Percentiles rank a stretch among this genome's conserved stretches.
Conservation (phyloP, 108 stramenopile species). For the Skeletonema potamos region DNA sequence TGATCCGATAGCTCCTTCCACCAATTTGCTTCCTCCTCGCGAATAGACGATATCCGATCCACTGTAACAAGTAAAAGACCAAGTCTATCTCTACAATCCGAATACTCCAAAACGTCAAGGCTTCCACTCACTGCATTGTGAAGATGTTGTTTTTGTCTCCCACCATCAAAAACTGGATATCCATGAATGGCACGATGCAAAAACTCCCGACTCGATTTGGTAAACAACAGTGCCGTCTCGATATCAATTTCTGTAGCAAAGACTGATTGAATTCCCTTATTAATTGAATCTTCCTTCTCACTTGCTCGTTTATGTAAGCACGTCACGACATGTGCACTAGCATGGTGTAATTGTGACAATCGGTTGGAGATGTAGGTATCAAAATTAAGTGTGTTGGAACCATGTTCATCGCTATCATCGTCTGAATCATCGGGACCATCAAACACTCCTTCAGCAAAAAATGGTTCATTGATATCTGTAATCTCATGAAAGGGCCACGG, state of each 20-base stretch:
- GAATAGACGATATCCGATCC: slow-evolving; percentile 26
- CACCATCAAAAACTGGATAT: slow-evolving; percentile 9
- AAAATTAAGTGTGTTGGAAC: slow-evolving; percentile 28
- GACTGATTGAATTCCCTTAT: slow-evolving; percentile 15
- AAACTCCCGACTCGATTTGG: slow-evolving; percentile 33
- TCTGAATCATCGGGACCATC: slow-evolving; percentile 13
- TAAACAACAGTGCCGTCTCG: slow-evolving; percentile 16
- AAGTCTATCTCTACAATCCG: slow-evolving; percentile 35
- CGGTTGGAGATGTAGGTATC: slow-evolving; percentile 47
- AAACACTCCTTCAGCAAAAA: slow-evolving; percentile 9
- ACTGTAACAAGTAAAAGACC: slow-evolving; percentile 19
- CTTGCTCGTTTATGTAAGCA: slow-evolving; percentile 29
- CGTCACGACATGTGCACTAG: slow-evolving; percentile 24
- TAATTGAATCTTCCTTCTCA: slow-evolving; percentile 19
- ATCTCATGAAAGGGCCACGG: slow-evolving; percentile 44
- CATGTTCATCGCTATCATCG: slow-evolving; percentile 6
- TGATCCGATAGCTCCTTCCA: slow-evolving; percentile 17
- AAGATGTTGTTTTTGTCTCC: background rate
- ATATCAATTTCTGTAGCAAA: slow-evolving; percentile 36
- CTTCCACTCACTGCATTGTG: slow-evolving; percentile 20
- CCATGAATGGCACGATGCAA: slow-evolving; percentile 24
- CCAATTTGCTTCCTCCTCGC: slow-evolving; percentile 29
- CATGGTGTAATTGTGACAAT: slow-evolving; percentile 29
- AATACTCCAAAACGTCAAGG: slow-evolving; percentile 23
- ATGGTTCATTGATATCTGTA: slow-evolving; percentile 30